Evolutionary conservation across 2,329 filamentous ascomycete species (phyloP), one percentile per base, ranked within the genome.

Genomic region (Raffaelea arxii): DNA sequence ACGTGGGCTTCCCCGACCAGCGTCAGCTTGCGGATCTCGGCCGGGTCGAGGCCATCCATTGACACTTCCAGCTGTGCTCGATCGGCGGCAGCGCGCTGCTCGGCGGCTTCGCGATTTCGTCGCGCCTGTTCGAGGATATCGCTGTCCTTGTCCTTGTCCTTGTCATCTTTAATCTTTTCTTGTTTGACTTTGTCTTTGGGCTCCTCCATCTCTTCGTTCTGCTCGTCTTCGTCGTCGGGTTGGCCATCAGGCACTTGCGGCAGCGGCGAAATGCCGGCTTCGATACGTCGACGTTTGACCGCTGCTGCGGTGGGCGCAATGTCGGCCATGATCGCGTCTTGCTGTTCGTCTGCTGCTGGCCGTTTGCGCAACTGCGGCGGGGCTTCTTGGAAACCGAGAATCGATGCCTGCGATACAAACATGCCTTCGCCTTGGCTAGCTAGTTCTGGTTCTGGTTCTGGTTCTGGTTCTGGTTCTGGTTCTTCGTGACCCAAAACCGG

Each of bases 1-100:
- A 96, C 60, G 9, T 84, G 73, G 65, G 94, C 86, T 52, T 84
- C 77, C 58, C 92, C 86, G 2, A 94, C 75, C 16, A 89, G 78
- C 3, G 84, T 84, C 3, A 94, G 68, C 14, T 82, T 78, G 23
- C 81, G 80, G 50, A 95, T 81, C 37, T 83, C 76, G 2, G 79
- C 75, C 25, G 94, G 74, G 50, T 90, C 81, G 46, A 91, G 67
- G 4, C 72, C 77, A 50, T 82, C 77, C 3, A 70, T 84, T 37
- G 57, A 75, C 53, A 65, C 70, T 54, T 59, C 80, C 41, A 69
- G 63, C 24, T 72, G 70, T 50, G 75, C 72, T 14, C 69, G 69
- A 56, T 82, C 77, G 1, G 69, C 70, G 21, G 67, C 68, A 3
- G 71, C 70, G 2, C 65, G 69, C n/a, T 80, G 80, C 56, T 88